A percentile compares a stretch with the other conserved stretches of the same genome.
Conservation (phyloP, 176 grass and related monocot genomes). For the Lolium rigidum region DNA sequence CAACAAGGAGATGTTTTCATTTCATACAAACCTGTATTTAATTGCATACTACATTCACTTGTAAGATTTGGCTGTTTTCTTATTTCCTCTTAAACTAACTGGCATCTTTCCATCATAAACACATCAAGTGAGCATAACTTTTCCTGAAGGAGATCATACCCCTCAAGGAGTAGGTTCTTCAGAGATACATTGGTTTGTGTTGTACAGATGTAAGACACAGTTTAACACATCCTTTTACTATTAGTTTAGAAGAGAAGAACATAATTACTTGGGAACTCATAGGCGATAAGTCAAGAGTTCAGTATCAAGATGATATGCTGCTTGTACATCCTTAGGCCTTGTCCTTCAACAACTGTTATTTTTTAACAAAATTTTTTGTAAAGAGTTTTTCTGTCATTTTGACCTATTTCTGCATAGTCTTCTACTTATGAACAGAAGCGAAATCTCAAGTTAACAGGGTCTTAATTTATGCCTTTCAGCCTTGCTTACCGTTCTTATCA, state of each 20-base stretch:
- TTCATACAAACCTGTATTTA: not conserved
- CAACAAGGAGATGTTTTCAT: slow-evolving; percentile 74
- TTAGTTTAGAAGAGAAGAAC: not conserved
- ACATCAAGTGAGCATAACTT: not conserved
- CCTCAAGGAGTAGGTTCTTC: not conserved
- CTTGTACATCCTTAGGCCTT: not conserved
- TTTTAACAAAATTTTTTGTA: not conserved
- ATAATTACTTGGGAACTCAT: not conserved
- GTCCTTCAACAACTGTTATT: not conserved
- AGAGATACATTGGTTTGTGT: not conserved
- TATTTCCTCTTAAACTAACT: not conserved
- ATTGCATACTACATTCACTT: slow-evolving; percentile 13
- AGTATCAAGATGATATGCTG: not conserved
- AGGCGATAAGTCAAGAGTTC: not conserved
- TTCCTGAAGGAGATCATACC: not conserved
- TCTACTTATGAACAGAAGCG: not conserved
- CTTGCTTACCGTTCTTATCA: not conserved
- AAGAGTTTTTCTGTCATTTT: not conserved
- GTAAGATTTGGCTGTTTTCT: not conserved
- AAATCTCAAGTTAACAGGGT: slow-evolving; percentile 9
- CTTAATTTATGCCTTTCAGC: not conserved
- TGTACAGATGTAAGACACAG: not conserved
- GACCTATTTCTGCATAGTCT: not conserved
- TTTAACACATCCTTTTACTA: not conserved
- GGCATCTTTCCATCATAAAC: not conserved